phyloP scores from a whole-genome alignment of 2,329 filamentous ascomycete genomes.

The Talaromyces atroroseus region DNA sequence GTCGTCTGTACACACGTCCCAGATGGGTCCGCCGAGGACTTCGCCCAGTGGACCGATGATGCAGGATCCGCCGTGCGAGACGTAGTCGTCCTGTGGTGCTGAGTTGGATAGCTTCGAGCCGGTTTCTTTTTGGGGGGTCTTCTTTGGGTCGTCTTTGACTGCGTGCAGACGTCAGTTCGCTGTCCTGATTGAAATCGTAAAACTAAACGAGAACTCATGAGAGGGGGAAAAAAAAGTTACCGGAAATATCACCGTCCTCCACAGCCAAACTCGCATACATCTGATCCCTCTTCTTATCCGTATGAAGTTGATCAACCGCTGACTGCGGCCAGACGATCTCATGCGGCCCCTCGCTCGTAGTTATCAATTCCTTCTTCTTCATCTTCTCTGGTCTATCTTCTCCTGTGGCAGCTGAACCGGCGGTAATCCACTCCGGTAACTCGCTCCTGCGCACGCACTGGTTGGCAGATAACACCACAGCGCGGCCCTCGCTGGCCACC shows the following conservation, averaged over 20 bases:
- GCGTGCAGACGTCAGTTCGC: not conserved
- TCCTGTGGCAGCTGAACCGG: not conserved
- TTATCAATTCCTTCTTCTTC: conserved; percentile 22
- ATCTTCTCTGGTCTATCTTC: conserved; percentile 12
- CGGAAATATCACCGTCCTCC: not conserved
- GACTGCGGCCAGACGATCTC: conserved; percentile 42
- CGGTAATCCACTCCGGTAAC: conserved; percentile 53
- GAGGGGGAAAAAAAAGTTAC: no score
- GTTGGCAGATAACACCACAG: conserved; percentile 80
- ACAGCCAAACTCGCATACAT: conserved; percentile 8
- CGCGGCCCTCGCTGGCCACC: conserved; percentile 72
- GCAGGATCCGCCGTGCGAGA: conserved; percentile 72
- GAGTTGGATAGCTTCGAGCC: conserved; percentile 16
- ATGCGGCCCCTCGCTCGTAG: conserved; percentile 36
- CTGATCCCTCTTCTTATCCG: conserved; percentile 16
- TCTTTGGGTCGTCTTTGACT: not conserved
- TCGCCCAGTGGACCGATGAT: conserved; percentile 76
- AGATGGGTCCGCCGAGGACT: conserved; percentile 73
- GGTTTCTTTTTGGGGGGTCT: not conserved
- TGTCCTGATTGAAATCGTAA: not conserved
- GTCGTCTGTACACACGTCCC: conserved; percentile 54
- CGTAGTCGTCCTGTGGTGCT: conserved; percentile 34
- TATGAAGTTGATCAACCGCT: conserved; percentile 13
- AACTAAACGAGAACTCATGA: not conserved
- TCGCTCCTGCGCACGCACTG: conserved; percentile 64